Evolutionary conservation across 257 asterid species (phyloP), one percentile per base, ranked within the genome.

Genomic region (Scutellaria barbata): DNA sequence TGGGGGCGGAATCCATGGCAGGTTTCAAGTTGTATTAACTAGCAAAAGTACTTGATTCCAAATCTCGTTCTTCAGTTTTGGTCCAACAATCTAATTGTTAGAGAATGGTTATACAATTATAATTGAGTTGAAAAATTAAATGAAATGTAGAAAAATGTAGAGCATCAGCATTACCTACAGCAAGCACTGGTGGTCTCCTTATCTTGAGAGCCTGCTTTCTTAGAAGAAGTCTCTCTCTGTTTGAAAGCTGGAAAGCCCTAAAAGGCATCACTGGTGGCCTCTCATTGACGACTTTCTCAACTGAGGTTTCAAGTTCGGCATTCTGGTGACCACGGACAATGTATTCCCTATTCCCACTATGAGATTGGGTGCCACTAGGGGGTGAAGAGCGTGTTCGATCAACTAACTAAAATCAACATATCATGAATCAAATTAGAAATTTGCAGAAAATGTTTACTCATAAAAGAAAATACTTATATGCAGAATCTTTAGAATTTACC

Each of bases 161-260:
- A 35, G 50, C n/a, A 67, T n/a, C 8, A 17, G 40, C 37, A 68
- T 85, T 94, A 94, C 98, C 99, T 71, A 92, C 75, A 66, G 99
- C 86, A 37, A 95, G 83, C 78, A 95, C 81, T 5, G 96, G 95
- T 35, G 18, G 88, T 58, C 76, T 87, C 81, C 64, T 92, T 81
- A 80, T 82, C 81, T 66, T 81, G 72, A 95, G 88, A 35, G 97
- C 97, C 74, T 85, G 96, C 81, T 85, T 92, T 68, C 99, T 83
- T 71, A 95, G 84, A 75, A 86, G 87, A 72, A 95, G 88, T 81
- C 99, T 85, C 88, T 95, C 98, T 82, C 73, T 89, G 76, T 95
- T 95, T 68, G 98, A 88, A 64, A 95, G 96, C 55, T 74, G 87
- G 65, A 76, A 25, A 47, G 81, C 73, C 81, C 80, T 77, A 13